Evolutionary conservation across 2,329 filamentous ascomycete genomes (phyloP).

Genomic region (Scorias spongiosa): DNA sequence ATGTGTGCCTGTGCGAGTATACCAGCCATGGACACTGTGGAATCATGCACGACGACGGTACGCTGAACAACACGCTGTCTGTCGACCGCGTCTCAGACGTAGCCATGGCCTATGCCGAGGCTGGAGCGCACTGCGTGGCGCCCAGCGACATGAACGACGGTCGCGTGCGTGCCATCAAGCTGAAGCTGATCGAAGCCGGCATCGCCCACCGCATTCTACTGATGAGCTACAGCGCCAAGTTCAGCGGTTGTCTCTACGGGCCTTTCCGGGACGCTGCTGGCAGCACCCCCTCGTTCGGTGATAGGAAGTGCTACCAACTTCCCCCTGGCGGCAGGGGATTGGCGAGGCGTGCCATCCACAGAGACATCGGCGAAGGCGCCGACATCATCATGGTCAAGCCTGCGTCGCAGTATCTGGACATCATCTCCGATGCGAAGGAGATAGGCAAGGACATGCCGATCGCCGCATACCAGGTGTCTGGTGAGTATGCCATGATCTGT

Average conservation of each 20-base stretch:
- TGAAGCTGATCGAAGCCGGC: constrained; percentile 90
- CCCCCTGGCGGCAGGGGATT: constrained; percentile 84
- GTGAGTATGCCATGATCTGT: constrained; percentile 96
- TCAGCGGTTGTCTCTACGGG: constrained; percentile 89
- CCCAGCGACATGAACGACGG: constrained; percentile 99
- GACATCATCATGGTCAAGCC: constrained; percentile 99
- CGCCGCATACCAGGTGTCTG: constrained; percentile 91
- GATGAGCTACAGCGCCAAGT: constrained; percentile 98
- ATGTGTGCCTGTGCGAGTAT: constrained; percentile 97
- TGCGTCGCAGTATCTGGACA: constrained; percentile 87
- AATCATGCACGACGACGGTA: constrained; percentile 83
- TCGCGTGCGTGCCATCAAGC: constrained; percentile 90
- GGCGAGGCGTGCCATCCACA: constrained; percentile 72
- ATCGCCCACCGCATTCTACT: constrained; percentile 81
- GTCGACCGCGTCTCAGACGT: constrained; percentile 93
- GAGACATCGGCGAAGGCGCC: constrained; percentile 85
- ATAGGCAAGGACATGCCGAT: constrained; percentile 82
- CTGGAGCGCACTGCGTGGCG: constrained; percentile 90
- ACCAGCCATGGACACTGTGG: constrained; percentile 96
- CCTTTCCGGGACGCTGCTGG: constrained; percentile 95
- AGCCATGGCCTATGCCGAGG: constrained; percentile 92
- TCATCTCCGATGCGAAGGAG: constrained; percentile 94
- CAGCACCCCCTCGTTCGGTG: constrained; percentile 79
- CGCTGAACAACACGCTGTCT: constrained; percentile 81
- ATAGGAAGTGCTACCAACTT: constrained; percentile 92